These are phyloP conservation scores for Cutaneotrichosporon cutaneum DNA, from an alignment of 1,284 basidiomycete genomes.

Conservation along the genomic window DNA sequence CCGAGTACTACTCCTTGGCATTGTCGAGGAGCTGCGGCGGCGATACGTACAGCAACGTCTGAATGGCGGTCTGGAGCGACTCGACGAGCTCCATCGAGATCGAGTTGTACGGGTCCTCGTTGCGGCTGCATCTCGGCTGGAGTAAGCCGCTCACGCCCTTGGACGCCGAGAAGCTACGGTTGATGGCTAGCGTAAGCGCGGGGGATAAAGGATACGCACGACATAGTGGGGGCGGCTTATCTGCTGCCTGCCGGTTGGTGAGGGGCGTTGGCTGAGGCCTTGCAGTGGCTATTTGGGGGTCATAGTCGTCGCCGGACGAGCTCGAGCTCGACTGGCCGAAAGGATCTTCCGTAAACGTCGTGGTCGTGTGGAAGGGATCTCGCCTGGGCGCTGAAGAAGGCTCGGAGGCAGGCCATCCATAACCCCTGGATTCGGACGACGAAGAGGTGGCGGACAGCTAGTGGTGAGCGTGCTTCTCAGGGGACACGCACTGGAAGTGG, in stretches of 20 bases:
- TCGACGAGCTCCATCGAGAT: slow-evolving; percentile 73
- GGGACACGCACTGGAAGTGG: slow-evolving; percentile 1
- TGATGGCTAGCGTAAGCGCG: slow-evolving; percentile 14
- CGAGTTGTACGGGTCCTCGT: slow-evolving; percentile 23
- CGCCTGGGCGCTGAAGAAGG: slow-evolving; percentile 13
- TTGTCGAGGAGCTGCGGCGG: slow-evolving; percentile 85
- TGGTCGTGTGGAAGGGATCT: slow-evolving; percentile 42
- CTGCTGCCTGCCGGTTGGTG: neutral
- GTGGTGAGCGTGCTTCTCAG: neutral
- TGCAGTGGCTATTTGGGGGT: neutral
- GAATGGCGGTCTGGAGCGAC: slow-evolving; percentile 79
- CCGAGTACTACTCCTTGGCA: slow-evolving; percentile 85
- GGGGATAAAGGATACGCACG: neutral
- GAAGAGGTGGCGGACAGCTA: slow-evolving; percentile 41
- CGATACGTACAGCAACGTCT: slow-evolving; percentile 81
- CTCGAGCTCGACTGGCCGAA: slow-evolving; percentile 28
- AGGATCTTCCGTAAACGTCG: slow-evolving; percentile 41
- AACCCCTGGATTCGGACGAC: slow-evolving; percentile 35
- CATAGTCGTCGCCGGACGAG: slow-evolving; percentile 23
- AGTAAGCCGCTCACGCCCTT: slow-evolving; percentile 32
- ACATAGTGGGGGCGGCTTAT: neutral
- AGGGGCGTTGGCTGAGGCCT: neutral
- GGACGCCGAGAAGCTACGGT: slow-evolving; percentile 41
- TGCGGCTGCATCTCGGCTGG: slow-evolving; percentile 27
- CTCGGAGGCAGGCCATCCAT: slow-evolving; percentile 31